Conservation (phyloP, 331 rosid genomes). For the Spiraea crenata region DNA sequence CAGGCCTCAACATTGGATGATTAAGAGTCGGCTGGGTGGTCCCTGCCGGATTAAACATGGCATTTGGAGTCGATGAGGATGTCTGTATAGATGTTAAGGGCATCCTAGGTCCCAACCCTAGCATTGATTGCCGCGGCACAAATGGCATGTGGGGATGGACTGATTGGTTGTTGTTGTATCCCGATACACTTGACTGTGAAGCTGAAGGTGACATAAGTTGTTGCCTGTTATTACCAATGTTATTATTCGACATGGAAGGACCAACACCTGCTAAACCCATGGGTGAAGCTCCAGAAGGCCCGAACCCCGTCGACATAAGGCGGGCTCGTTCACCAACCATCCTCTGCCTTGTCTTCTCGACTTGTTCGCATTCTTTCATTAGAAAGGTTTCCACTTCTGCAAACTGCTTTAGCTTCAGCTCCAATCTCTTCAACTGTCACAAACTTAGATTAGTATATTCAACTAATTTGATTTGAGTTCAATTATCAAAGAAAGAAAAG, state of each 20-base stretch:
- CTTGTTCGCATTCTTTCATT: slow-evolving; percentile 96
- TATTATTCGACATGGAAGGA: slow-evolving; percentile 68
- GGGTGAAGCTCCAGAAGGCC: slow-evolving; percentile 57
- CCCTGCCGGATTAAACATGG: slow-evolving; percentile 66
- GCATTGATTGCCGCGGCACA: slow-evolving; percentile 69
- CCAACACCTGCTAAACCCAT: slow-evolving; percentile 54
- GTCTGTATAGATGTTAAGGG: slow-evolving; percentile 78
- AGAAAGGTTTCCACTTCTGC: slow-evolving; percentile 92
- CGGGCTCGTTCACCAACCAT: slow-evolving; percentile 68
- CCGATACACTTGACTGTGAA: slow-evolving; percentile 84
- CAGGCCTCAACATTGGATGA: slow-evolving; percentile 88
- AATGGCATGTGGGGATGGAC: slow-evolving; percentile 82
- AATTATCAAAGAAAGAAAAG: neutral
- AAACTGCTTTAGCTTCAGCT: slow-evolving; percentile 89
- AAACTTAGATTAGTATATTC: slow-evolving; percentile 14
- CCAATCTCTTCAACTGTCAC: slow-evolving; percentile 84
- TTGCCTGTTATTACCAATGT: slow-evolving; percentile 61
- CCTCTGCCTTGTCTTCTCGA: slow-evolving; percentile 86
- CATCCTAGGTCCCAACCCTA: slow-evolving; percentile 84
- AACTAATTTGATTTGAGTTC: neutral
- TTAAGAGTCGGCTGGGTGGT: slow-evolving; percentile 56
- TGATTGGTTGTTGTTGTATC: slow-evolving; percentile 65
- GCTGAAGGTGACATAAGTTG: slow-evolving; percentile 69
- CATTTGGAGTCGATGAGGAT: slow-evolving; percentile 65
- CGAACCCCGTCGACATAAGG: slow-evolving; percentile 63